Base-by-base conservation (phyloP, 2,329 filamentous ascomycete genomes). In the Pleomassaria siparia region DNA sequence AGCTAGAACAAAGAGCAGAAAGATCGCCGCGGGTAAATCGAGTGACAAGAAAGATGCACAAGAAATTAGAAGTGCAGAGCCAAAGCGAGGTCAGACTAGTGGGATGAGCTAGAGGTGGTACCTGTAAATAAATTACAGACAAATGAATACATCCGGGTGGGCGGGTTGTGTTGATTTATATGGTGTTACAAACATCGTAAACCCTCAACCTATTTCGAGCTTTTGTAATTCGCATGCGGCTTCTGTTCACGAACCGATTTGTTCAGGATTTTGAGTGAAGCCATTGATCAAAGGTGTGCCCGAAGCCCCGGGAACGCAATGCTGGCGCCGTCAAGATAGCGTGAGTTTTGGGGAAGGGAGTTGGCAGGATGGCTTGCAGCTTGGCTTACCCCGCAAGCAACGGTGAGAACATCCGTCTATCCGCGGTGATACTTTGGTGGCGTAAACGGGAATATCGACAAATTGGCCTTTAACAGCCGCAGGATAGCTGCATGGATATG, bases 11-110 rank as follows among this genome's bases (percentile, higher is more conserved):
- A 24, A n/a, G 42, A 49, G 44, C 47, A 51, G 43, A 35, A n/a
- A 44, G 46, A 54, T 54, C 46, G 35, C 20, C 46, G 46, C 56
- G 54, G 52, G 43, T 59, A 54, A 57, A 57, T 56, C 46, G 50
- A 7, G 39, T 15, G 25, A 18, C 18, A 59, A 50, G 51, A 49
- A 51, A 40, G 49, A 29, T 16, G 24, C 24, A 25, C 26, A 44
- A 43, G 46, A 48, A 41, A 29, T 44, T 18, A 29, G 39, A 16
- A 12, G 26, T 40, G 29, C n/a, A 40, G 29, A 26, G 37, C 9
- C 22, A 25, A 13, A 24, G 28, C 50, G 46, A 46, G 29, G 20
- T 48, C 25, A 24, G 6, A 46, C 41, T 33, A 29, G 33, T 29
- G 39, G 12, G 35, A 18, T 13, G 43, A 26, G 18, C n/a, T 40